Evolutionary conservation across 208 protist genomes (phyloP), one percentile per base, ranked within the genome.

Genomic region (Acanthamoeba triangularis): DNA sequence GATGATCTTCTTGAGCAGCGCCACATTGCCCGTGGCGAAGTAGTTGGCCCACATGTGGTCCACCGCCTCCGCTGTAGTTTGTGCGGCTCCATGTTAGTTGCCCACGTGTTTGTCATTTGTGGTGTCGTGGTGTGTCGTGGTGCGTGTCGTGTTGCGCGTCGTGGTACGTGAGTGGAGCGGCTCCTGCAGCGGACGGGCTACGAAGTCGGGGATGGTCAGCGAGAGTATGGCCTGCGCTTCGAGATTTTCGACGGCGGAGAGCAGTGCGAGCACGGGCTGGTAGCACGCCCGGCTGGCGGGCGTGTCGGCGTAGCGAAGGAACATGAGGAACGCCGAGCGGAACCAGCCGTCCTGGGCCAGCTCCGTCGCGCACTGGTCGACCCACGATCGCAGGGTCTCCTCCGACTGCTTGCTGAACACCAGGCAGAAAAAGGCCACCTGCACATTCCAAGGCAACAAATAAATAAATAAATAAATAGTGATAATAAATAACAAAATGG

Each of bases 31-130:
- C 20, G 74, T 82, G 20, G 74, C 74, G 44, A 30, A 82, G 74
- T 54, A 82, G 30, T 28, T 44, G 44, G 74, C 74, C 74, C 74
- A 82, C 74, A 82, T 28, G 25, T 82, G 74, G 23, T 82, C 74
- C 33, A 82, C 44, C 25, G 18, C 74, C 37, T 82, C 41, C 30
- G 18, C 74, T 82, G 25, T 74, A 30, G 0, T 74, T 2, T 74
- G 65, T 74, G n/a, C 25, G 6, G 33, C 10, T 37, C 14, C 65
- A 33, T 23, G 20, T 11, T 7, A 30, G 28, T 6, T 11, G 28
- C 65, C 8, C 30, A 74, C 65, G 23, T 23, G 16, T 16, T 18
- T 16, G 16, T 16, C 7, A 7, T 18, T 16, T 7, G 65, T 74
- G 13, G 23, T 74, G 30, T 37, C 28, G 65, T 28, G 65, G 8